Percentiles rank a stretch among this genome's conserved stretches.
These are phyloP conservation scores for Glycine soja DNA, from an alignment of 306 rosid species.

Conservation along the genomic window DNA sequence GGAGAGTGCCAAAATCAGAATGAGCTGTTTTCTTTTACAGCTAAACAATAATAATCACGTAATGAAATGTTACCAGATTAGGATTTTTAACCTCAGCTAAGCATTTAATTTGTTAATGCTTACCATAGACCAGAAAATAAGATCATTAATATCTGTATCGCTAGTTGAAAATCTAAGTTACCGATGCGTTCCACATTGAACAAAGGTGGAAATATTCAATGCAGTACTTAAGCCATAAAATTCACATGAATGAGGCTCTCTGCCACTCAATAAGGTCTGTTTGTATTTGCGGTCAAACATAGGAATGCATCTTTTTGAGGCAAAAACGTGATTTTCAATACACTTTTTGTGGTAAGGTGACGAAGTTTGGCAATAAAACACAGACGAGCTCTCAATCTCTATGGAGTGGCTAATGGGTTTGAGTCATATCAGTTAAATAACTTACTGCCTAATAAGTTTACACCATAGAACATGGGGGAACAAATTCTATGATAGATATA, in stretches of 20 bases:
- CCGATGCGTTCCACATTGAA: background rate
- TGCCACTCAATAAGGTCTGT: background rate
- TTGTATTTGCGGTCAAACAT: background rate
- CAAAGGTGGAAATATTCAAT: background rate
- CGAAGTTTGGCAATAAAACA: background rate
- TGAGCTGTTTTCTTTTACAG: background rate
- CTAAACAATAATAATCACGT: constrained; percentile 1
- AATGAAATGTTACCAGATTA: background rate
- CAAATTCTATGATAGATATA: constrained; percentile 20
- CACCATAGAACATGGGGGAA: constrained; percentile 35
- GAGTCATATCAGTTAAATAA: constrained; percentile 28
- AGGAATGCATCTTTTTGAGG: background rate
- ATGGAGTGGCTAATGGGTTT: background rate
- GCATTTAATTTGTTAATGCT: background rate
- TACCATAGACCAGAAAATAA: constrained; percentile 2
- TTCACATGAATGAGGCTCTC: background rate
- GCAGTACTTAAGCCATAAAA: background rate
- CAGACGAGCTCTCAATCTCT: background rate
- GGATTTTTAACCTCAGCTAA: background rate
- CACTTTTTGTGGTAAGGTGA: background rate
- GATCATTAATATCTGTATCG: background rate
- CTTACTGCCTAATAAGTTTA: constrained; percentile 7
- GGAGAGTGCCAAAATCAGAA: too few relatives aligned
- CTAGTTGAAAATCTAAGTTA: background rate
- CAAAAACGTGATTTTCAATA: background rate